Base-by-base conservation (phyloP, 805 yeast genomes). In the Ogataea nitratoaversa region DNA sequence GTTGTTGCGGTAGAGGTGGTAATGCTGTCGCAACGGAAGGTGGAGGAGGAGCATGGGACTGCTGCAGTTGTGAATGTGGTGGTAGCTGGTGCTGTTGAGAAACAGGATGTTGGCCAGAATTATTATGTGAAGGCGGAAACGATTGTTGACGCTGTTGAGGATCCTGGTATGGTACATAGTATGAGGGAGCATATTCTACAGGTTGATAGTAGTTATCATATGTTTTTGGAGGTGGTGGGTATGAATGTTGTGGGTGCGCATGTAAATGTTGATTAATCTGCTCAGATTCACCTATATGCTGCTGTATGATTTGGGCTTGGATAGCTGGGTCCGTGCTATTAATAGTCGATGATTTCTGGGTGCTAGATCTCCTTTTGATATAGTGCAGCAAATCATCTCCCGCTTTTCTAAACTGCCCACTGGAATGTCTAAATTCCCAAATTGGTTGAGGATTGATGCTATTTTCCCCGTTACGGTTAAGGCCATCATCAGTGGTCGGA, bases 361-460 rank as follows among this genome's bases (percentile, higher is more conserved):
- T 60, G 31, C 68, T 65, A 25, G 74, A 68, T 35, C 81, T 58
- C 48, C 82, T 56, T 50, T 71, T 73, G 40, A 76, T 76, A 43
- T 65, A 62, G 22, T 65, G 63, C 34, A 76, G 56, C 4, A 70
- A 60, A 20, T 56, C 56, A 46, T 71, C 73, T 54, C 72, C 77
- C 40, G 68, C 72, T 47, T 68, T 72, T 38, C 64, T 62, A 51
- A 76, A 76, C 44, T 66, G 69, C 3, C 79, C 79, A 32, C 68
- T 59, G 34, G 69, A 60, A 46, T 76, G 82, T 44, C 75, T 71
- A 57, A 76, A 76, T 52, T 76, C 81, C 81, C 81, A 76, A 4
- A 75, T 62, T 8, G 70, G 66, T 24, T 53, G 60, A 4, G 41
- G 30, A 12, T 28, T 35, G 23, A 33, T 40, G 24, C 24, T 34